phyloP scores from a whole-genome alignment of 148 eudicot species.

The Fagopyrum tataricum region DNA sequence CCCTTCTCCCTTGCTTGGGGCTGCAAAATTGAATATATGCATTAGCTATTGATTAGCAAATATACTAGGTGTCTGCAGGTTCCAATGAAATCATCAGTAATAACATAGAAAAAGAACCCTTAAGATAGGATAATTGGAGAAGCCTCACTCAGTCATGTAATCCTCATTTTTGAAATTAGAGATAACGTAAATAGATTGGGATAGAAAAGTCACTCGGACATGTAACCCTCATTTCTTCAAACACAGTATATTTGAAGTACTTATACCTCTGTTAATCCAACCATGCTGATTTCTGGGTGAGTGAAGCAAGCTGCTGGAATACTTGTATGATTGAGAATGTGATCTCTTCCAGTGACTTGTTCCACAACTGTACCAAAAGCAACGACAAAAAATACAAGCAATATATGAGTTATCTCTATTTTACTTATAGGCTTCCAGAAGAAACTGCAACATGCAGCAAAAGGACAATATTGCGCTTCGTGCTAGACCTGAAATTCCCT shows the following conservation, averaged over 20 bases:
- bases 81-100: neutral
- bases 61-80: neutral
- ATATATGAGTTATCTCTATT: neutral
- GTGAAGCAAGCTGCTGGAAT: constrained; percentile 99
- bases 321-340: constrained; percentile 85
- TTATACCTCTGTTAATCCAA: constrained; percentile 95
- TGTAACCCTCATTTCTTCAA: neutral
- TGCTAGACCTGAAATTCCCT: constrained; percentile 77
- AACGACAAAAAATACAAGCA: neutral
- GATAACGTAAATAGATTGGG: neutral
- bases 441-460: neutral
- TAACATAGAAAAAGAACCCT: too few species aligned
- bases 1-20: constrained; percentile 98
- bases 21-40: constrained; percentile 30
- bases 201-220: neutral
- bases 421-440: neutral
- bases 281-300: constrained; percentile 99
- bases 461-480: neutral
- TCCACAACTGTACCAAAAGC: constrained; percentile 64
- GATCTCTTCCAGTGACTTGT: constrained; percentile 88
- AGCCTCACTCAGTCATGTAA: too few species aligned
- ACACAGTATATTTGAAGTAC: neutral
- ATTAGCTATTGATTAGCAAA: constrained; percentile 4
- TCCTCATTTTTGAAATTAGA: neutral
- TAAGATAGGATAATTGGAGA: too few species aligned